These are phyloP conservation scores for Euphorbia corollata DNA, from an alignment of 441 rosid genomes.

Conservation along the genomic window DNA sequence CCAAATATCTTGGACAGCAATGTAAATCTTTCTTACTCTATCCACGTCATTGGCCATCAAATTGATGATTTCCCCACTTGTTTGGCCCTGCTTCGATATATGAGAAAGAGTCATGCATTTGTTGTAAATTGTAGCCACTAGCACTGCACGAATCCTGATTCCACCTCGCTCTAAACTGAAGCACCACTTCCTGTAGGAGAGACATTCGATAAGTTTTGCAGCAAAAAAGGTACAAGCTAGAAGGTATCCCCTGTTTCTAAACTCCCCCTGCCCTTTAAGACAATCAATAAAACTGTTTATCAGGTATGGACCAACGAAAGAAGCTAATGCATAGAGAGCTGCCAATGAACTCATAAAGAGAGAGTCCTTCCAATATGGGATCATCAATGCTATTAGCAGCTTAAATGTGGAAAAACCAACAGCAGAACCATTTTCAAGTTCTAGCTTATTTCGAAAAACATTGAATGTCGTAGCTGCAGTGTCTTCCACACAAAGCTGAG, in stretches of 20 bases:
- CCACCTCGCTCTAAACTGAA: conserved; percentile 44
- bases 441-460: conserved; percentile 39
- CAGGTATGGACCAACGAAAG: conserved; percentile 65
- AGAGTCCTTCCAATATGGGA: conserved; percentile 58
- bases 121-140: conserved; percentile 40
- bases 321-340: conserved; percentile 32
- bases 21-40: conserved; percentile 35
- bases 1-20: conserved; percentile 56
- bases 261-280: conserved; percentile 43
- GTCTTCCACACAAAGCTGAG: conserved; percentile 56
- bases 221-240: conserved; percentile 41
- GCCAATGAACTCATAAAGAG: conserved; percentile 40
- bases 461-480: conserved; percentile 46
- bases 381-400: conserved; percentile 54
- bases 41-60: conserved; percentile 58
- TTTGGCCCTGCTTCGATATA: conserved; percentile 44
- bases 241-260: conserved; percentile 36
- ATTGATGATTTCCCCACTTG: conserved; percentile 59
- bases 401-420: conserved; percentile 35
- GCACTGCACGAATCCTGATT: conserved; percentile 35
- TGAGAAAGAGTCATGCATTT: conserved; percentile 50
- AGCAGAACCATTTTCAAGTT: conserved; percentile 31
- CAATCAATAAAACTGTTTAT: conserved; percentile 63
- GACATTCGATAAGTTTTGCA: conserved; percentile 47
- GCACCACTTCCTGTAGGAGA: conserved; percentile 36